Base-by-base conservation (phyloP, 2,329 filamentous ascomycete species). In the Leptographium procerum region DNA sequence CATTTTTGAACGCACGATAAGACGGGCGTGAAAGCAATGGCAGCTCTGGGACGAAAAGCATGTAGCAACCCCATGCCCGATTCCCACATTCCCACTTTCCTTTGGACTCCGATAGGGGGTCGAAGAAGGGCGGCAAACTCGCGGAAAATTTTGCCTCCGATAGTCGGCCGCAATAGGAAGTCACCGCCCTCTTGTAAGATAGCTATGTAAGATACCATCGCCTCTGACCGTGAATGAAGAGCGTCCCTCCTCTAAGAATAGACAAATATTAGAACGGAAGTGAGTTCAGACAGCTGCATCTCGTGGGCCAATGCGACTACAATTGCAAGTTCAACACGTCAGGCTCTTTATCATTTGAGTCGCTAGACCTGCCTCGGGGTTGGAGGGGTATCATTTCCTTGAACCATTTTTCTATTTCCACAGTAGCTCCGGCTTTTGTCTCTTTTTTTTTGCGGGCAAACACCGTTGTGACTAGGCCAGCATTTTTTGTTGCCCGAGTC, bases 91-190 rank as follows among this genome's bases (percentile, higher is more conserved):
- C n/a, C n/a, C n/a, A n/a, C n/a, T n/a, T n/a, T n/a, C n/a, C n/a
- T n/a, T 40, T 10, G 31, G 31, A 40, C 14, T 40, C 31, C n/a
- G n/a, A 33, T 10, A 40, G 36, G 16, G 36, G 19, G 13, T 3
- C 14, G 36, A 40, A 40, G 14, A 33, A n/a, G 31, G 31, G 31
- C 14, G 36, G 36, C 11, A 40, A 43, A 43, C 19, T 19, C 13
- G 1, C 47, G 19, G n/a, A 47, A 56, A 55, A 55, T 48, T 52
- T 59, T 52, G 55, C 58, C 60, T 63, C 63, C 63, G 60, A 63
- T 63, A 48, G 57, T 63, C 61, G 61, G 61, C 56, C 56, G 31
- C 24, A 54, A 50, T 5, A 29, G 26, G 33, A 55, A 55, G 52
- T 28, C 31, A 14, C n/a, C 16, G 16, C 14, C 31, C 14, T 7